phyloP scores from a whole-genome alignment of 176 grass and related monocot genomes.

The Phragmites australis region DNA sequence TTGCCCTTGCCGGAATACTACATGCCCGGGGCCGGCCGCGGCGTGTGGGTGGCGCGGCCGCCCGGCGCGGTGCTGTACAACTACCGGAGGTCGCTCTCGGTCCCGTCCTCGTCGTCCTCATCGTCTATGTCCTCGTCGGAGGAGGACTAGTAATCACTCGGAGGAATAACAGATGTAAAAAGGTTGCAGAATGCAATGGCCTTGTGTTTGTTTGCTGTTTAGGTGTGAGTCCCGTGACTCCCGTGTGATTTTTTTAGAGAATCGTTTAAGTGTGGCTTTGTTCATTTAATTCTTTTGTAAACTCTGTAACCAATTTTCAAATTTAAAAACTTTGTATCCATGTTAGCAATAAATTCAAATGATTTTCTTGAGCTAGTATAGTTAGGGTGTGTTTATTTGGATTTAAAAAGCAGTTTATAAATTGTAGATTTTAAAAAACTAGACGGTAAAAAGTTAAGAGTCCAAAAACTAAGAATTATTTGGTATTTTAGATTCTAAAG shows the following conservation, averaged over 20 bases:
- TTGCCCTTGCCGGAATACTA: slow-evolving; percentile 53
- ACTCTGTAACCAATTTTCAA: background rate
- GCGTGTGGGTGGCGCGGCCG: slow-evolving; percentile 19
- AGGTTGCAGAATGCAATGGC: background rate
- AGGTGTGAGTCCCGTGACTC: no score
- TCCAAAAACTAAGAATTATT: no score
- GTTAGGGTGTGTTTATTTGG: no score
- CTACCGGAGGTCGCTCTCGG: slow-evolving; percentile 39
- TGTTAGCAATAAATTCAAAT: background rate
- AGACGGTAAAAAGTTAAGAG: no score
- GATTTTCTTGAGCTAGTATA: background rate
- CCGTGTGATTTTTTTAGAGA: background rate
- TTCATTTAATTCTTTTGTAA: slow-evolving; percentile 7
- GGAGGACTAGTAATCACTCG: slow-evolving; percentile 16
- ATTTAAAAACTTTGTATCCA: no score
- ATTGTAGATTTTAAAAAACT: no score
- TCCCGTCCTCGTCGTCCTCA: background rate
- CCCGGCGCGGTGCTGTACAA: slow-evolving; percentile 26
- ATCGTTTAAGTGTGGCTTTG: background rate
- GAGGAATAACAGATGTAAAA: background rate
- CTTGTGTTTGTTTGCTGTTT: background rate
- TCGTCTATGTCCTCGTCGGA: background rate
- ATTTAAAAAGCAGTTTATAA: no score
- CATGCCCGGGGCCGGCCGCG: slow-evolving; percentile 23
- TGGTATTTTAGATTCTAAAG: no score